Conservation (phyloP, 768 basidiomycete species). For the Leucocoprinus leucothites region DNA sequence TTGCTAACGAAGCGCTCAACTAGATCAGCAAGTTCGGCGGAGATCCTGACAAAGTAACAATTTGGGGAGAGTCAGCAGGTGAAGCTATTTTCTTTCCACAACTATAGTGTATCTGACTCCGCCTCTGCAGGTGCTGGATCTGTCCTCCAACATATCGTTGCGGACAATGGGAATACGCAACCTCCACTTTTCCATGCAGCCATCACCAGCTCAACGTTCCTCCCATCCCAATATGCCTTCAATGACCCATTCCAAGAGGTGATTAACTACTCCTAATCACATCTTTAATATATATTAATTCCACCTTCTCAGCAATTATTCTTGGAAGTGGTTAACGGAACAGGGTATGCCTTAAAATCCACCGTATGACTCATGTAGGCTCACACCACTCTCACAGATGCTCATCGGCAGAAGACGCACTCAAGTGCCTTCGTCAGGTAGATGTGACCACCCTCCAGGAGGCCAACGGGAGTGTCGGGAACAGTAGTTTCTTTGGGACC, state of each 20-base stretch:
- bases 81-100: neutral
- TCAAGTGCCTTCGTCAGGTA: conserved; percentile 37
- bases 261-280: neutral
- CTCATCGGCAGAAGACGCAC: conserved; percentile 24
- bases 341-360: neutral
- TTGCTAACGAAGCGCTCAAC: neutral
- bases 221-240: conserved; percentile 44
- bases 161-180: conserved; percentile 40
- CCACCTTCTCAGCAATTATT: neutral
- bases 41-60: conserved; percentile 36
- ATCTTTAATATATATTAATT: no score
- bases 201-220: conserved; percentile 42
- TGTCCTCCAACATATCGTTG: conserved; percentile 46
- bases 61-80: conserved; percentile 40
- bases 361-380: neutral
- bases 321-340: neutral
- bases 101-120: neutral
- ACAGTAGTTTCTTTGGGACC: conserved; percentile 36
- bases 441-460: conserved; percentile 28
- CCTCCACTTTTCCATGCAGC: conserved; percentile 42
- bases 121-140: conserved; percentile 38
- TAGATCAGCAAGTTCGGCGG: conserved; percentile 41
- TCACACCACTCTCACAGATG: conserved; percentile 26
- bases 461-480: conserved; percentile 29
- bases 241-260: conserved; percentile 40